These are phyloP conservation scores for Acer saccharum DNA, from an alignment of 345 rosid genomes.

Conservation along the genomic window DNA sequence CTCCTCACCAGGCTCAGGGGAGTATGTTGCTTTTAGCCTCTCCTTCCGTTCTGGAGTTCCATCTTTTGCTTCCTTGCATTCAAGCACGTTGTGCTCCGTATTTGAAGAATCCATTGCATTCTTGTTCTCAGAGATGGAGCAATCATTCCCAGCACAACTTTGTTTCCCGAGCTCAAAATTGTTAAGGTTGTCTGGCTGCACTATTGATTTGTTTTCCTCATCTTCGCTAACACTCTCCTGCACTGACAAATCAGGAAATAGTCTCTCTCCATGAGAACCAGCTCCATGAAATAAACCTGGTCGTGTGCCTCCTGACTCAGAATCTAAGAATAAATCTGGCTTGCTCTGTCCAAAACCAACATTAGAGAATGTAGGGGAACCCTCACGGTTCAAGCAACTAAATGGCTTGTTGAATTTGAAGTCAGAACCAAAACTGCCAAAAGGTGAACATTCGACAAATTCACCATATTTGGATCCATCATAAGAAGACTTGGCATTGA, in stretches of 20 bases:
- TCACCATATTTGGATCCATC: slow-evolving; percentile 16
- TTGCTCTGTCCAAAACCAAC: slow-evolving; percentile 31
- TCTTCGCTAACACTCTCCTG: slow-evolving; percentile 34
- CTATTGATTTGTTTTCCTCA: slow-evolving; percentile 27
- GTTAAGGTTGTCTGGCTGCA: slow-evolving; percentile 23
- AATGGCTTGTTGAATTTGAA: slow-evolving; percentile 24
- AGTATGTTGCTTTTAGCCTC: slow-evolving; percentile 16
- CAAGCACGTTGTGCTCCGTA: slow-evolving; percentile 24
- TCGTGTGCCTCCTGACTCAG: slow-evolving; percentile 19
- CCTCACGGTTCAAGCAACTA: slow-evolving; percentile 16
- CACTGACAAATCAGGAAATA: slow-evolving; percentile 36
- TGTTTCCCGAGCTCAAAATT: slow-evolving; percentile 25
- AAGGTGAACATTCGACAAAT: slow-evolving; percentile 23
- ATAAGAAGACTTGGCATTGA: slow-evolving; percentile 21
- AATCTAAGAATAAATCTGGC: slow-evolving; percentile 32
- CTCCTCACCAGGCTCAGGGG: slow-evolving; percentile 36
- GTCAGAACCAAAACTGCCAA: slow-evolving; percentile 22
- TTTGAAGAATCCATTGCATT: slow-evolving; percentile 22
- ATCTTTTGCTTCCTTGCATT: slow-evolving; percentile 30
- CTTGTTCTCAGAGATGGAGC: slow-evolving; percentile 27
- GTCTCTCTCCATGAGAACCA: slow-evolving; percentile 32
- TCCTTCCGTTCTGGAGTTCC: slow-evolving; percentile 5
- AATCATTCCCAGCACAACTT: slow-evolving; percentile 6
- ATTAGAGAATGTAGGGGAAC: slow-evolving; percentile 34
- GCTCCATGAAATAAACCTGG: slow-evolving; percentile 33